These are phyloP conservation scores for Avicennia marina DNA, from an alignment of 257 asterid species.

Conservation along the genomic window DNA sequence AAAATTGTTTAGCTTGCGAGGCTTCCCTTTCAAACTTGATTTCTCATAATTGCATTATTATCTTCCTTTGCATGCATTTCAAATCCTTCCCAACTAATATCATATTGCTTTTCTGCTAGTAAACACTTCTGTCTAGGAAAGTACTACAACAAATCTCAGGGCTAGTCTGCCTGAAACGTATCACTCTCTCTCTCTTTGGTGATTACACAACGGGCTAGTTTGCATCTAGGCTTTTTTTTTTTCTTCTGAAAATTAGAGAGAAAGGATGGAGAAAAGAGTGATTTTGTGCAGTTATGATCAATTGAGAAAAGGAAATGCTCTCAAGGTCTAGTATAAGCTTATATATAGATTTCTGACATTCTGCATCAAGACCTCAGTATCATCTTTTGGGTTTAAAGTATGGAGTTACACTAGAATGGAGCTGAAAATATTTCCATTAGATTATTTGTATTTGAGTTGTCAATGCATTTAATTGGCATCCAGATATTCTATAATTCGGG, in stretches of 20 bases:
- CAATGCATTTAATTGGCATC: too few relatives aligned
- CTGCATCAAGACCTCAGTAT: not conserved
- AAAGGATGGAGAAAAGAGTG: not conserved
- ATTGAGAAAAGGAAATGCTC: not conserved
- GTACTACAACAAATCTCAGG: constrained; percentile 1
- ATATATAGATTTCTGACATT: not conserved
- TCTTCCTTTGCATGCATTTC: too few relatives aligned
- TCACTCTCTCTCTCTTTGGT: too few relatives aligned
- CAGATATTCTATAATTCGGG: constrained; percentile 12
- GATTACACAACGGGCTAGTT: not conserved
- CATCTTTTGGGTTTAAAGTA: constrained; percentile 5
- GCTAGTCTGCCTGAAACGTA: too few relatives aligned
- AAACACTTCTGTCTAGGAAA: not conserved
- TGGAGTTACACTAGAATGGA: constrained; percentile 8
- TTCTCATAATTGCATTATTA: too few relatives aligned
- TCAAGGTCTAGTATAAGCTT: too few relatives aligned
- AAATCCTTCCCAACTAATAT: too few relatives aligned
- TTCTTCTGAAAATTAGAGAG: not conserved
- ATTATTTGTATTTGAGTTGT: too few relatives aligned
- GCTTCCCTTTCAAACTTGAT: too few relatives aligned
- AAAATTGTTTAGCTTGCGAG: constrained; percentile 3
- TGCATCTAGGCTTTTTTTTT: constrained; percentile 9
- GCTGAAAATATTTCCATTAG: constrained; percentile 2
- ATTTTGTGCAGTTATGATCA: constrained; percentile 5
- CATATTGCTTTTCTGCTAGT: too few relatives aligned